A percentile compares a stretch with the other conserved stretches of the same genome.
phyloP scores from a whole-genome alignment of 495 filamentous ascomycete genomes.

The Pyrenopolyporus hunteri region DNA sequence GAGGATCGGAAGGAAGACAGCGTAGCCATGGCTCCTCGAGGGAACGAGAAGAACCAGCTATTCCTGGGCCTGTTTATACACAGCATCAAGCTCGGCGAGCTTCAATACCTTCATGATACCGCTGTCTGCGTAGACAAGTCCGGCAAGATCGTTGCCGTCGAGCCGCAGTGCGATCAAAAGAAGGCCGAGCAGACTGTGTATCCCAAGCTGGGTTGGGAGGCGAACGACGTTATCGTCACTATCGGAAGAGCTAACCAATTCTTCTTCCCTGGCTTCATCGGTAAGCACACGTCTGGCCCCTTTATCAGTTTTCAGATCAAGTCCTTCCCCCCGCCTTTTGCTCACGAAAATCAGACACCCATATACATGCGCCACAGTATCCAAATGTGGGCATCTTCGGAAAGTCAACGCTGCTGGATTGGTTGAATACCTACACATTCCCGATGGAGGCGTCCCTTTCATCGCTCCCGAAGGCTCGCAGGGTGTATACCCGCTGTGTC shows the following conservation, averaged over 20 bases:
- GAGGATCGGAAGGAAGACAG: not conserved
- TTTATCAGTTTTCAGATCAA: not conserved
- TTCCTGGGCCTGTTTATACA: constrained; percentile 66
- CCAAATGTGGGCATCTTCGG: constrained; percentile 93
- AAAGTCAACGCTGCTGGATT: constrained; percentile 84
- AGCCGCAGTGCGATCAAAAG: constrained; percentile 41
- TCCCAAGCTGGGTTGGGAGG: constrained; percentile 45
- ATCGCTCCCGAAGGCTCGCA: constrained; percentile 53
- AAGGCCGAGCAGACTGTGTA: constrained; percentile 36
- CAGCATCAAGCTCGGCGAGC: constrained; percentile 57
- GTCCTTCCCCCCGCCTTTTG: constrained; percentile 4
- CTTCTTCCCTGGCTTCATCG: constrained; percentile 94
- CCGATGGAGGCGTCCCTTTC: constrained; percentile 80
- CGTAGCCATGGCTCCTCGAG: constrained; percentile 17
- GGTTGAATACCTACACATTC: constrained; percentile 95
- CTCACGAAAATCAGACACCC: constrained; percentile 68
- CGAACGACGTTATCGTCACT: constrained; percentile 48
- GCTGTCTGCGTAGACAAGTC: constrained; percentile 68
- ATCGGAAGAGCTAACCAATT: constrained; percentile 61
- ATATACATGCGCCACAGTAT: constrained; percentile 93
- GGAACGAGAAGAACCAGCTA: constrained; percentile 40
- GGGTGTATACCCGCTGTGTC: constrained; percentile 76
- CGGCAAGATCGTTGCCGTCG: constrained; percentile 69
- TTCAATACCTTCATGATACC: constrained; percentile 63
- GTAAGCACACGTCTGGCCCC: constrained; percentile 49